phyloP scores from a whole-genome alignment of 257 asterid species.

The Ophiorrhiza pumila region DNA sequence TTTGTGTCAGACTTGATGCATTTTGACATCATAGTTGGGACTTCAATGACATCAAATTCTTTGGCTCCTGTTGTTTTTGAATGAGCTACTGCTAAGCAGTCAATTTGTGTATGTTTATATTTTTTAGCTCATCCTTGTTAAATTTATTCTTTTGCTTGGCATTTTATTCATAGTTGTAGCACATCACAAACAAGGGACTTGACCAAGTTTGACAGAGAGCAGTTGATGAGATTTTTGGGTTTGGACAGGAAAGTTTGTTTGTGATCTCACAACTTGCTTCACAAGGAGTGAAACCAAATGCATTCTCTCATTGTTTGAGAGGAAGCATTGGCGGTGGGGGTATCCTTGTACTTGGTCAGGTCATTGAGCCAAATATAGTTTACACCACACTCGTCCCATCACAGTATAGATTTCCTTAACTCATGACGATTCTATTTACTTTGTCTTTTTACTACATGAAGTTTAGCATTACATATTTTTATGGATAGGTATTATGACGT shows the following conservation, averaged over 20 bases:
- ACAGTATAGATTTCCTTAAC: too few relatives aligned
- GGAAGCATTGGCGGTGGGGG: slow-evolving; percentile 87
- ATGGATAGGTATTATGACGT: background rate
- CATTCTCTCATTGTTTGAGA: slow-evolving; percentile 86
- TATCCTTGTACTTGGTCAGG: slow-evolving; percentile 82
- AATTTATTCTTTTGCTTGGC: slow-evolving; percentile 11
- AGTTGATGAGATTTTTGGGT: slow-evolving; percentile 96
- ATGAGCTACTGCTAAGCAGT: slow-evolving; percentile 38
- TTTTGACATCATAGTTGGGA: slow-evolving; percentile 62
- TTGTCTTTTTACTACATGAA: too few relatives aligned
- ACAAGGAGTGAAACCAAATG: slow-evolving; percentile 69
- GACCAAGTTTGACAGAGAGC: slow-evolving; percentile 92
- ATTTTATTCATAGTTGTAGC: slow-evolving; percentile 74
- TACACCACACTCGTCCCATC: slow-evolving; percentile 92
- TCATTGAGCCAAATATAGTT: slow-evolving; percentile 82
- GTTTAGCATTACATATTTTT: background rate
- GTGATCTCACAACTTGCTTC: slow-evolving; percentile 87
- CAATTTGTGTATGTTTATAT: background rate
- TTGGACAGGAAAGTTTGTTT: slow-evolving; percentile 92
- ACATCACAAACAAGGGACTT: slow-evolving; percentile 89
- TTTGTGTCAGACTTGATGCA: slow-evolving; percentile 65
- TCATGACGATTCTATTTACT: too few relatives aligned
- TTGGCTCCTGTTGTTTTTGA: slow-evolving; percentile 87
- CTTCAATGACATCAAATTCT: slow-evolving; percentile 52
- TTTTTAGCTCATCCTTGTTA: slow-evolving; percentile 14